These are phyloP conservation scores for Blastobotrys aristatus DNA, from an alignment of 1,139 yeast genomes.

Conservation along the genomic window DNA sequence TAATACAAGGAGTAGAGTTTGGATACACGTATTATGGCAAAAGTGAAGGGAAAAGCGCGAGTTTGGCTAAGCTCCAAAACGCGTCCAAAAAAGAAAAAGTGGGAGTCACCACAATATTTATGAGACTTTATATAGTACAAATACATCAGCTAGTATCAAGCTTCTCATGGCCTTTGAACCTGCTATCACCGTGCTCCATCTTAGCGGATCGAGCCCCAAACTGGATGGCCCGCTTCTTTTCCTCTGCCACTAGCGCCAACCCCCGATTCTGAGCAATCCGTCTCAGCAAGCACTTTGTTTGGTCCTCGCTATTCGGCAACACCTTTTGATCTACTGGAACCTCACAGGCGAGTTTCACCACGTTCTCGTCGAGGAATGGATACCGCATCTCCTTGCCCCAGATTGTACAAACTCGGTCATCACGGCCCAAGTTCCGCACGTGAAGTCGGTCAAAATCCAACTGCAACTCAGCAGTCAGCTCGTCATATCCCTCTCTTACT, in stretches of 20 bases:
- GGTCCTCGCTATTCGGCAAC: slow-evolving; percentile 30
- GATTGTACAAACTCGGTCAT: slow-evolving; percentile 75
- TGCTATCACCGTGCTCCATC: slow-evolving; percentile 69
- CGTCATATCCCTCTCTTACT: slow-evolving; percentile 29
- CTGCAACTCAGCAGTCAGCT: slow-evolving; percentile 51
- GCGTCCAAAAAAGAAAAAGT: no score
- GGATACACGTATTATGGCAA: no score
- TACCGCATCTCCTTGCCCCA: slow-evolving; percentile 92
- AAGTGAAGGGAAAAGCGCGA: no score
- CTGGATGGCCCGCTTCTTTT: slow-evolving; percentile 92
- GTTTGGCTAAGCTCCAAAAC: no score
- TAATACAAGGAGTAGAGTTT: no score
- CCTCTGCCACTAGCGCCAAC: slow-evolving; percentile 55
- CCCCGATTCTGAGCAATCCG: slow-evolving; percentile 49
- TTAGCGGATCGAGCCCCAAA: slow-evolving; percentile 96
- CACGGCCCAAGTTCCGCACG: slow-evolving; percentile 79
- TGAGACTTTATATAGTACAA: no score
- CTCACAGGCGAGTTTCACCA: slow-evolving; percentile 46
- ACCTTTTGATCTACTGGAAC: slow-evolving; percentile 36
- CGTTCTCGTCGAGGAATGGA: slow-evolving; percentile 69
- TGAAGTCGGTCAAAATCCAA: slow-evolving; percentile 70
- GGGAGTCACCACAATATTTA: no score
- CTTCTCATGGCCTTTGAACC: slow-evolving; percentile 57
- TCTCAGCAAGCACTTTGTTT: slow-evolving; percentile 61
- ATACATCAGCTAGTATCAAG: no score